Base-by-base conservation (phyloP, 345 rosid species). In the Acer saccharum region DNA sequence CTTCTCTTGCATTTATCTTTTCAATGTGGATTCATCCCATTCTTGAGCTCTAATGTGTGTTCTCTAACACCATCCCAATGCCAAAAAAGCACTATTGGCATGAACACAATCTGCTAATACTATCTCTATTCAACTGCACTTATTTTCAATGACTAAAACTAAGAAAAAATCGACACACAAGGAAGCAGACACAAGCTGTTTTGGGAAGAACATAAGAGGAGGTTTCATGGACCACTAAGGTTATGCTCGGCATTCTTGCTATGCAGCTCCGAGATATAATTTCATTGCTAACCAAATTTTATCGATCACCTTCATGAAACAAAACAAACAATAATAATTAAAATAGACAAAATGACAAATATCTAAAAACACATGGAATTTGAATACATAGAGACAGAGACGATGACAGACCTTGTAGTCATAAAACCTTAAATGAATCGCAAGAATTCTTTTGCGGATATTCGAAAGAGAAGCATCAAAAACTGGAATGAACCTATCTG, bases 211-310 rank as follows among this genome's bases (percentile, higher is more conserved):
- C 88, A 20, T 86, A 92, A 96, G 94, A 87, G 78, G 98, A 88
- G 74, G 94, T 81, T 87, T 90, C 91, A 73, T 90, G 96, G 83
- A 89, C 81, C 64, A 87, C 88, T 77, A 92, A 83, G 84, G 96
- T 94, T 81, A 94, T 91, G 90, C 98, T 93, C 81, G 96, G 98
- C 98, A 94, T 94, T 88, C 87, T 86, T 85, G 79, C 78, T 81
- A 86, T 65, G 76, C 73, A 68, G 72, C 62, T 75, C 76, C 82
- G 54, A 69, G 71, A 67, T 61, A 74, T 41, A 80, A 72, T 77
- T 80, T 63, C 92, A 86, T 80, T 66, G 82, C 85, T 84, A 43
- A 20, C 66, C 14, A 74, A 61, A 54, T 58, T 18, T 8, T 58
- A 27, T 18, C 69, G 50, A 41, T 39, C 13, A 73, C 21, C 43